Evolutionary conservation across 768 basidiomycete species (phyloP).

Genomic region (Melanogaster broomeanus): DNA sequence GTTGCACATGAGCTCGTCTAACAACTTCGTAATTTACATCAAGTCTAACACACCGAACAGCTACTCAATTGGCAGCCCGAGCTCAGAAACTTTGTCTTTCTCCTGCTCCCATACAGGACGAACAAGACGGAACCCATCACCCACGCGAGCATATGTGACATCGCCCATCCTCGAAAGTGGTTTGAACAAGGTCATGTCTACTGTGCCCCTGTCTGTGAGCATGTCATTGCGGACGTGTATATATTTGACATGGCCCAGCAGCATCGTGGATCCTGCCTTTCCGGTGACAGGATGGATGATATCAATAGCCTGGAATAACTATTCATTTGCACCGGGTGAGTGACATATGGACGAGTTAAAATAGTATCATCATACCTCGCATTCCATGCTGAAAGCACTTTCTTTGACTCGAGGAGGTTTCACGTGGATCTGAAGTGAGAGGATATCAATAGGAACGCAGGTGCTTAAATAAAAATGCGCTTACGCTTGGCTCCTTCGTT

Average conservation of each 20-base stretch:
- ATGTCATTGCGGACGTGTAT: conserved; percentile 47
- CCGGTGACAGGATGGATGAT: conserved; percentile 35
- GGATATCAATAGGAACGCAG: too few relatives aligned
- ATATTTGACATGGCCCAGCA: conserved; percentile 42
- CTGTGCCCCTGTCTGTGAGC: conserved; percentile 35
- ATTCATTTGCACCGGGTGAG: neutral
- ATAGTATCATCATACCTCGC: conserved; percentile 35
- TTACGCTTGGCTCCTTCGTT: conserved; percentile 23
- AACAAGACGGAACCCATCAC: conserved; percentile 29
- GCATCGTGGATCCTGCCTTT: conserved; percentile 22
- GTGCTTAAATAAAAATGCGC: too few relatives aligned
- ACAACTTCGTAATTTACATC: too few relatives aligned
- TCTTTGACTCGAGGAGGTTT: conserved; percentile 44
- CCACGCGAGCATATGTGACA: conserved; percentile 35
- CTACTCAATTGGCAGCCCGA: too few relatives aligned
- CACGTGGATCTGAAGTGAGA: conserved; percentile 32
- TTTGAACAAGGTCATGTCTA: conserved; percentile 38
- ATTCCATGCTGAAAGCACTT: conserved; percentile 51
- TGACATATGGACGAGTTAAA: neutral
- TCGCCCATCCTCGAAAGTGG: conserved; percentile 42
- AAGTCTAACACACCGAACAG: too few relatives aligned
- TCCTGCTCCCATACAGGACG: conserved; percentile 23
- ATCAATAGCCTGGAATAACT: conserved; percentile 30
- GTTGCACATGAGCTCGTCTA: too few relatives aligned
- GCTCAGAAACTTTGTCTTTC: conserved; percentile 4